Evolutionary conservation across 208 protist species (phyloP).

Genomic region (Strigomonas galati): DNA sequence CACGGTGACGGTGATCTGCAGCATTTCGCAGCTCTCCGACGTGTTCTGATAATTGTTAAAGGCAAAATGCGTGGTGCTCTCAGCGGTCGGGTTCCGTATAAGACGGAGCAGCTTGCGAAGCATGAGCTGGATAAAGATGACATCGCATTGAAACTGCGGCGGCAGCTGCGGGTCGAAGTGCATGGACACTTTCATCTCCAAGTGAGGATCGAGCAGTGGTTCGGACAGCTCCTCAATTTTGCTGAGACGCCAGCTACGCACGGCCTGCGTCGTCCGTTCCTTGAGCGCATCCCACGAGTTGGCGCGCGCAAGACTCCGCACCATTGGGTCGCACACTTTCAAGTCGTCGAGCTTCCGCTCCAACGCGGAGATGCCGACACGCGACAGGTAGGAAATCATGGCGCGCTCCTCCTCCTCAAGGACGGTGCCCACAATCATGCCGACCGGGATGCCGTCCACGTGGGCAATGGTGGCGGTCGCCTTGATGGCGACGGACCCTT

Average conservation of each 20-base stretch:
- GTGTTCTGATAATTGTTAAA: constrained; percentile 2
- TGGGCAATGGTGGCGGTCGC: constrained; percentile 25
- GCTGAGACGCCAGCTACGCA: constrained; percentile 25
- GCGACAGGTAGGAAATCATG: constrained; percentile 33
- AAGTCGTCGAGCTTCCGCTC: constrained; percentile 13
- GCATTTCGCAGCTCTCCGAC: constrained; percentile 1
- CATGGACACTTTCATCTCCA: not conserved
- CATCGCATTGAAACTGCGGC: constrained; percentile 19
- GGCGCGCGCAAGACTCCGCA: constrained; percentile 10
- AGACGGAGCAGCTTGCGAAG: constrained; percentile 4
- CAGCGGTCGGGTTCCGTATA: not conserved
- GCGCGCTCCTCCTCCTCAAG: constrained; percentile 28
- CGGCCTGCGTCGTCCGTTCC: constrained; percentile 25
- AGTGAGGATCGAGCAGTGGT: constrained; percentile 4
- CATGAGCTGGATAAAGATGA: constrained; percentile 14
- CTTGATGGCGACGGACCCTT: constrained; percentile 24
- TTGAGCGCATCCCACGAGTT: constrained; percentile 29
- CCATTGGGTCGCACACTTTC: constrained; percentile 6
- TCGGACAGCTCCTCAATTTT: constrained; percentile 22
- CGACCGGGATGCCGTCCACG: constrained; percentile 23
- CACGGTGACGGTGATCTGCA: constrained; percentile 1
- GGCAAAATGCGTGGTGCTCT: not conserved
- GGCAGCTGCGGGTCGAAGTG: constrained; percentile 11
- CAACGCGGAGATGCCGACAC: constrained; percentile 13
- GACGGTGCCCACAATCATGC: constrained; percentile 34